A percentile compares a stretch with the other conserved stretches of the same genome.
Evolutionary conservation across 2,329 filamentous ascomycete species (phyloP).

Genomic region (Sporothrix pseudoabietina): DNA sequence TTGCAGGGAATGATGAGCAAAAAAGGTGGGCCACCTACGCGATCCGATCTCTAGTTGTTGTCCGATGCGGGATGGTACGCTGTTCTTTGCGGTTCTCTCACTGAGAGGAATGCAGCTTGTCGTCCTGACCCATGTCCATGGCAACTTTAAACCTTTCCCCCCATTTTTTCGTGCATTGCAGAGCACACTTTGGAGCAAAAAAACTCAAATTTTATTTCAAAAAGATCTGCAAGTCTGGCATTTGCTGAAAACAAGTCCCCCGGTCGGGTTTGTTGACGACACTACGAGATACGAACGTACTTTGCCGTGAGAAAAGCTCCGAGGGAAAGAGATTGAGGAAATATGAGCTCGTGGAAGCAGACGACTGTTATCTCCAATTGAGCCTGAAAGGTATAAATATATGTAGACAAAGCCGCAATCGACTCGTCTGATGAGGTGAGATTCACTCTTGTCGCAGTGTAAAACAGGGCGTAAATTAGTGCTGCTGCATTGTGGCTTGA

Average conservation of each 20-base stretch:
- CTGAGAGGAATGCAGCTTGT: not conserved
- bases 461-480: not conserved
- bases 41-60: not conserved
- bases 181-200: too few species aligned
- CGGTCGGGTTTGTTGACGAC: not conserved
- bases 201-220: too few species aligned
- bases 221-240: not conserved
- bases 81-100: not conserved
- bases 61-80: not conserved
- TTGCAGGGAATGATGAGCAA: not conserved
- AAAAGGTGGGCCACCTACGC: not conserved
- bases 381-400: not conserved
- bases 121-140: not conserved
- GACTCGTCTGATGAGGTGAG: not conserved
- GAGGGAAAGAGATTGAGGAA: not conserved
- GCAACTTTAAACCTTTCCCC: not conserved
- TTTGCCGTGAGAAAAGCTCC: not conserved
- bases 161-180: not conserved
- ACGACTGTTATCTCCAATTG: too few species aligned
- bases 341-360: too few species aligned
- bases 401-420: not conserved
- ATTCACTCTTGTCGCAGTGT: not conserved
- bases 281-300: not conserved
- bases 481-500: constrained; percentile 1
- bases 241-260: not conserved